Base-by-base conservation (phyloP, 2,329 filamentous ascomycete species). In the Colletotrichum tamarilloi region DNA sequence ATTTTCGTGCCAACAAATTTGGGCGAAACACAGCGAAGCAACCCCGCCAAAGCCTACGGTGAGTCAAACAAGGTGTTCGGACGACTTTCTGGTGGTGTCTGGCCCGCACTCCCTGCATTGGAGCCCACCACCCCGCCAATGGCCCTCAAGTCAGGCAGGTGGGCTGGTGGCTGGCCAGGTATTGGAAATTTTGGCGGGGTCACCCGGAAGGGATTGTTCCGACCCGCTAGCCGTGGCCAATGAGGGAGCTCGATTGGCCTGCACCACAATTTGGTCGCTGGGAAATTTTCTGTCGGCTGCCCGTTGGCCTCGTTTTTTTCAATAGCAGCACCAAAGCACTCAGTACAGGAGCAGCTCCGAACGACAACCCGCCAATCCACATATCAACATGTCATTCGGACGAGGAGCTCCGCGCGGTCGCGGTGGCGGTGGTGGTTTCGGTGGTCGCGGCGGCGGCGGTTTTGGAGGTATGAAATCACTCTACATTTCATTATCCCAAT, bases 331-430 rank as follows among this genome's bases (percentile, higher is more conserved):
- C 55, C 55, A 55, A 32, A 59, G 53, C 53, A 66, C 35, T 19
- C 38, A 71, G 67, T 63, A 62, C 60, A 62, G 55, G 52, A 75
- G 74, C 67, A 72, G 74, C 63, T 74, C 60, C 60, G 58, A 56
- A 74, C 55, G 28, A 62, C 32, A 62, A 64, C 66, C 62, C 28
- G 38, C 42, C 62, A 62, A 71, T 49, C 52, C 59, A 69, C 46
- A 49, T 56, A 70, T 66, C 38, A 75, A 63, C 30, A 76, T 76
- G 74, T 76, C 74, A 46, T 76, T 76, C 62, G 72, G 73, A 67
- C 74, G 72, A 74, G 74, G 74, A 74, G 72, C 74, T 68, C 74
- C 74, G 62, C 74, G 74, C 24, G 74, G 74, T 72, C 74, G 74
- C 63, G 67, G 70, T 56, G 72, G 73, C 6, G 74, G 74, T 55